A percentile compares a stretch with the other conserved stretches of the same genome.
Evolutionary conservation across 176 grass and related monocot species (phyloP).

Genomic region (Dendrocalamus sinicus): DNA sequence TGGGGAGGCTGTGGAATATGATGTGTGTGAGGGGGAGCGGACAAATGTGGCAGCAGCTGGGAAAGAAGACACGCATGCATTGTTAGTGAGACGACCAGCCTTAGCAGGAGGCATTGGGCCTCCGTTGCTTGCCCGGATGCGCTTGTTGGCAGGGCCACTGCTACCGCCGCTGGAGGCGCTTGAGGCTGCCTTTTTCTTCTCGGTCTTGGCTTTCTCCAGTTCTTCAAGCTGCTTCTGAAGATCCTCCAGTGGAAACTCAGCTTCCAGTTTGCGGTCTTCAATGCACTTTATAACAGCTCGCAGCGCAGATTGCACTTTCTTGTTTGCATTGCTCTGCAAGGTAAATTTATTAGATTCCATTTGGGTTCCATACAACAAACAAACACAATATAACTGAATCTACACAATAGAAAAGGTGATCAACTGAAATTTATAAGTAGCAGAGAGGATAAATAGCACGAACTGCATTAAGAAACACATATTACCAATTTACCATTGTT

Average conservation of each 20-base stretch:
- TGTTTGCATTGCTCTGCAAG: constrained; percentile 70
- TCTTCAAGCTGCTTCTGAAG: constrained; percentile 86
- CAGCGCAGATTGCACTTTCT: constrained; percentile 77
- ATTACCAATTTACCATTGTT: background rate
- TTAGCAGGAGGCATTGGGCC: constrained; percentile 94
- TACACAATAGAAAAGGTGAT: background rate
- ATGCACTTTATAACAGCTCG: constrained; percentile 93
- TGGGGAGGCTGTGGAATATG: constrained; percentile 41
- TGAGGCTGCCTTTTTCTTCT: constrained; percentile 84
- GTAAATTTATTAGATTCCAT: constrained; percentile 32
- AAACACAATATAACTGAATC: background rate
- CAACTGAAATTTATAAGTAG: background rate
- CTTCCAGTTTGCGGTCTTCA: constrained; percentile 84
- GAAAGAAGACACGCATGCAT: constrained; percentile 59
- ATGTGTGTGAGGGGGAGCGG: constrained; percentile 58
- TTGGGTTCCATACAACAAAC: background rate
- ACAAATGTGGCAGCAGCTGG: constrained; percentile 52
- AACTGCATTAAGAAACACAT: background rate
- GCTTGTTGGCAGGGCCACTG: constrained; percentile 75
- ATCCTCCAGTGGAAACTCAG: constrained; percentile 70
- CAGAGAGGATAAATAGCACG: background rate
- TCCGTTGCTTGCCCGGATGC: constrained; percentile 69
- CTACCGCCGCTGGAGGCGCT: constrained; percentile 51
- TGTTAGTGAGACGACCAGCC: constrained; percentile 81
- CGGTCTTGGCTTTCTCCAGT: constrained; percentile 77